Conservation (phyloP, 352 stramenopile genomes). For the Phytopythium cucurbitacearum region DNA sequence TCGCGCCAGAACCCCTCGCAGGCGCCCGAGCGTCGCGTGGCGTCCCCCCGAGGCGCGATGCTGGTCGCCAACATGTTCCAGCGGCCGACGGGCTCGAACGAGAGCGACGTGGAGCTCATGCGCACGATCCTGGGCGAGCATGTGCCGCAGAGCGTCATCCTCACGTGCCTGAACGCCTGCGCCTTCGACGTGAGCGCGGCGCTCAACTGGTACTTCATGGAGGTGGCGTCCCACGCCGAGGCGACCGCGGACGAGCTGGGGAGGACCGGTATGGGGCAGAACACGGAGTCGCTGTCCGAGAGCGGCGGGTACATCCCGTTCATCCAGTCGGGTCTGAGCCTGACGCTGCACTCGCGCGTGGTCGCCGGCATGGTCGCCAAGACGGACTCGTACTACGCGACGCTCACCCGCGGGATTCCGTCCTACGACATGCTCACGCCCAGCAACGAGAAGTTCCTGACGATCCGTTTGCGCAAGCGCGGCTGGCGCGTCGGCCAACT, state of each 20-base stretch:
- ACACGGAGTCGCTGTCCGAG: constrained; percentile 1
- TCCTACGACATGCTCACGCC: constrained; percentile 82
- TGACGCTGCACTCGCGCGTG: constrained; percentile 71
- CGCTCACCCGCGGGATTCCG: constrained; percentile 60
- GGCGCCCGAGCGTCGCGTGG: background rate
- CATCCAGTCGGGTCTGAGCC: constrained; percentile 66
- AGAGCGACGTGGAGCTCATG: constrained; percentile 83
- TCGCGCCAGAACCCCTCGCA: background rate
- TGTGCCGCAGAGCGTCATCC: constrained; percentile 80
- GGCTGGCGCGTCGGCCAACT: constrained; percentile 40
- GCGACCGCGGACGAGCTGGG: constrained; percentile 6
- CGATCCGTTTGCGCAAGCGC: constrained; percentile 74
- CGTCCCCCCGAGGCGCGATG: background rate
- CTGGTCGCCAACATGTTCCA: constrained; percentile 5
- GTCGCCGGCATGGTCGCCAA: constrained; percentile 80
- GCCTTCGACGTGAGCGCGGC: constrained; percentile 80
- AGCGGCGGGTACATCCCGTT: constrained; percentile 27
- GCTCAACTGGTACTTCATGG: constrained; percentile 87
- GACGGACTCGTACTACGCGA: constrained; percentile 82
- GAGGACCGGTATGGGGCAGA: background rate
- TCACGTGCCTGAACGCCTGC: constrained; percentile 80
- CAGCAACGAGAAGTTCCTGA: constrained; percentile 82
- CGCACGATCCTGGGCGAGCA: constrained; percentile 85
- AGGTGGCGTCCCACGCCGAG: constrained; percentile 41
- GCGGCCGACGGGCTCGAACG: constrained; percentile 17